Evolutionary conservation across 176 grass and related monocot genomes (phyloP).

Genomic region (Oryza australiensis): DNA sequence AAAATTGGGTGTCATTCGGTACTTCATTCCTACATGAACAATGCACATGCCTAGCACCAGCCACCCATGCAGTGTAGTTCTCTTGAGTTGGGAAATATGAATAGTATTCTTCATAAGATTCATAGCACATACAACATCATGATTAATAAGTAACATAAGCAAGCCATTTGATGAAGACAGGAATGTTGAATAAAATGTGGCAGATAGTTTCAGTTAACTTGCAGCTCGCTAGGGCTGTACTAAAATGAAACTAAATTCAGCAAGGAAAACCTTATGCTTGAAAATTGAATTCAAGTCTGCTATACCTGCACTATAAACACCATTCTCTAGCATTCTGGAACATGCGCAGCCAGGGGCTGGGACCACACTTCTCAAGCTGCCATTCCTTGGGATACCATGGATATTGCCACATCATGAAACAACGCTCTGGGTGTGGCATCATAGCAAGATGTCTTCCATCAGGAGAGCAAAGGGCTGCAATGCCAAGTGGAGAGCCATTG

Average conservation of each 20-base stretch:
- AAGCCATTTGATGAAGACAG: constrained; percentile 2
- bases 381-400: constrained; percentile 93
- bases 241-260: constrained; percentile 6
- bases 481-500: constrained; percentile 86
- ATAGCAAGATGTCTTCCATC: constrained; percentile 90
- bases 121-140: not conserved
- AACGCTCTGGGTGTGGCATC: constrained; percentile 96
- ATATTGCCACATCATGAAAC: constrained; percentile 99
- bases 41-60: not conserved
- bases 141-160: not conserved
- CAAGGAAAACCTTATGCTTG: not conserved
- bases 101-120: not conserved
- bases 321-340: constrained; percentile 93
- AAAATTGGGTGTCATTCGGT: not conserved
- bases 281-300: not conserved
- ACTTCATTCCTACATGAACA: not conserved
- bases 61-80: not conserved
- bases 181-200: not conserved
- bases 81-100: not conserved
- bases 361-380: constrained; percentile 68
- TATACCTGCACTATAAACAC: constrained; percentile 60
- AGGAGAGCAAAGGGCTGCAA: constrained; percentile 82
- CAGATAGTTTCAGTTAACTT: not conserved
- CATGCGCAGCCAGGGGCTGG: constrained; percentile 85
- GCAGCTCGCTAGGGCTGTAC: not conserved